Conservation (phyloP, 495 filamentous ascomycete genomes). For the Aspergillus sparsus region DNA sequence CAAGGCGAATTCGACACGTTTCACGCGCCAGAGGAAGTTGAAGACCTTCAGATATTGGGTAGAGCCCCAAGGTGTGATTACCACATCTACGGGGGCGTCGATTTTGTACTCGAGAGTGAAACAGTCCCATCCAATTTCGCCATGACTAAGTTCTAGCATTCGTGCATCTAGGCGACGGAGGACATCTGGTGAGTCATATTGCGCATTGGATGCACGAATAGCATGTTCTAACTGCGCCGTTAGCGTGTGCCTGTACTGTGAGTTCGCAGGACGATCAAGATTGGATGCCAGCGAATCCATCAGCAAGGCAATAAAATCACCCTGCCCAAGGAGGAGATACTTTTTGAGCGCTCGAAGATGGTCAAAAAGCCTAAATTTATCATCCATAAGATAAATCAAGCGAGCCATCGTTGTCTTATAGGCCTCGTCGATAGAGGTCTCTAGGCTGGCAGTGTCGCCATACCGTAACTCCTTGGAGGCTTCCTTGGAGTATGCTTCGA, state of each 20-base stretch:
- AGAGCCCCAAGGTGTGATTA: slow-evolving; percentile 91
- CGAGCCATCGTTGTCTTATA: slow-evolving; percentile 97
- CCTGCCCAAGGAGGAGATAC: slow-evolving; percentile 91
- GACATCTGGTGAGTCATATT: slow-evolving; percentile 92
- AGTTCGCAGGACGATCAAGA: slow-evolving; percentile 91
- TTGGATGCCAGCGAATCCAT: slow-evolving; percentile 95
- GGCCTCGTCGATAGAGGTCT: slow-evolving; percentile 91
- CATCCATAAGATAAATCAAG: slow-evolving; percentile 89
- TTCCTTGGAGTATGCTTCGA: slow-evolving; percentile 91
- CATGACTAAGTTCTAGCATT: slow-evolving; percentile 92
- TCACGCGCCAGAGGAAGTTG: slow-evolving; percentile 99
- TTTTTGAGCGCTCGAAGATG: slow-evolving; percentile 91
- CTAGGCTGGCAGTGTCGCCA: slow-evolving; percentile 88
- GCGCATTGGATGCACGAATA: slow-evolving; percentile 94
- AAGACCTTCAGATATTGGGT: slow-evolving; percentile 98
- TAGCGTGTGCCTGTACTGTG: slow-evolving; percentile 90
- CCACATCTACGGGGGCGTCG: slow-evolving; percentile 94
- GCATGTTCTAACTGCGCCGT: slow-evolving; percentile 98
- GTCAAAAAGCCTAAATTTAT: slow-evolving; percentile 90
- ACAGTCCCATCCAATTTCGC: slow-evolving; percentile 98
- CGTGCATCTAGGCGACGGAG: slow-evolving; percentile 89
- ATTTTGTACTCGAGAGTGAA: slow-evolving; percentile 99
- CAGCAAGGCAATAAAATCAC: slow-evolving; percentile 94
- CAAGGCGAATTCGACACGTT: slow-evolving; percentile 94
- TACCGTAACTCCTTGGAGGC: slow-evolving; percentile 91